Evolutionary conservation across 306 rosid genomes (phyloP).

Genomic region (Trifolium subterraneum): DNA sequence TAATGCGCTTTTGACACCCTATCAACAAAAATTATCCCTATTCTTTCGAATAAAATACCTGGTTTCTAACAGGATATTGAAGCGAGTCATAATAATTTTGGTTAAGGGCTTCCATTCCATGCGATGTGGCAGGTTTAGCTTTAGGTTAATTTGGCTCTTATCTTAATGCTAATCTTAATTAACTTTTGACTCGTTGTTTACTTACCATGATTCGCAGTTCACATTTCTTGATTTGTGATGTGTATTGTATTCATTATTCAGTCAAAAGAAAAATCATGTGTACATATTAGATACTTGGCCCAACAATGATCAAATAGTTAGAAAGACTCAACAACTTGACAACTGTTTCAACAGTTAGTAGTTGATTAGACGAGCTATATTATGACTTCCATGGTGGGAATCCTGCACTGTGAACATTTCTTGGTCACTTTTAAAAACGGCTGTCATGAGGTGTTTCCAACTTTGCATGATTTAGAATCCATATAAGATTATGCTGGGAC

Average conservation of each 20-base stretch:
- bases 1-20: background rate
- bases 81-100: background rate
- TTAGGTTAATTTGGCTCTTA: slow-evolving; percentile 3
- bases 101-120: slow-evolving; percentile 1
- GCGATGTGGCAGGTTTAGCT: slow-evolving; percentile 10
- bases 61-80: slow-evolving; percentile 3
- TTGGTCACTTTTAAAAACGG: background rate
- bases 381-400: background rate
- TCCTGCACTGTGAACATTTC: background rate
- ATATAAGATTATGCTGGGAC: background rate
- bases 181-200: background rate
- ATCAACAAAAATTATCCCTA: slow-evolving; percentile 2
- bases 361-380: slow-evolving; percentile 13
- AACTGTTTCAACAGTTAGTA: background rate
- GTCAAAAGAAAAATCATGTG: slow-evolving; percentile 8
- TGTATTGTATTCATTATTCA: slow-evolving; percentile 4
- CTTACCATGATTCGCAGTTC: background rate
- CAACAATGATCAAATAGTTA: background rate
- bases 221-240: background rate
- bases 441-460: background rate
- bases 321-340: slow-evolving; percentile 1
- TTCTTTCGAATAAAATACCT: slow-evolving; percentile 4
- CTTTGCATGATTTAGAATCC: background rate
- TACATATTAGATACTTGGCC: background rate
- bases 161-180: background rate